Evolutionary conservation across 345 rosid genomes (phyloP), one percentile per base, ranked within the genome.

Genomic region (Salix udensis): DNA sequence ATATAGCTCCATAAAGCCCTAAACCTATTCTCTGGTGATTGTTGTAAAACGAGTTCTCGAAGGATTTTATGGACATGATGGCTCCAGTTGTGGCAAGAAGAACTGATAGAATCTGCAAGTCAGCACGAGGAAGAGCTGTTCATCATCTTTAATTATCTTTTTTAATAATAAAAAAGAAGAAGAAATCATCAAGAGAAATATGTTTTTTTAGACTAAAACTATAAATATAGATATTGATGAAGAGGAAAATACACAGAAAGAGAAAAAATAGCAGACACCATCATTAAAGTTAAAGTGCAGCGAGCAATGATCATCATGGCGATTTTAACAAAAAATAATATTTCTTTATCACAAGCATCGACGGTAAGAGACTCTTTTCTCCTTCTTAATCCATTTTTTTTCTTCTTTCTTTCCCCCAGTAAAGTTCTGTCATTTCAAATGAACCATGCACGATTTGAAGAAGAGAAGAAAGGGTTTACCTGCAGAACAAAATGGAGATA

Each of bases 31-130:
- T 84, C 76, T 91, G 91, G 78, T 91, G 92, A 76, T 71, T 76
- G 85, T 91, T 91, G 68, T 84, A 77, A 82, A 91, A 91, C 61
- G 91, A 77, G 75, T 91, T 91, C 75, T 88, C 92, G 48, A 91
- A 89, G 67, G 77, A 87, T 67, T 61, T 88, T 8, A 89, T 69
- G 48, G 95, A 89, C 83, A 86, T 78, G 23, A 89, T 81, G 8
- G 90, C 95, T 74, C 91, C 95, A 40, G 82, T 42, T 26, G 93
- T 87, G 34, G 89, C 90, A 42, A 88, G 66, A 44, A 85, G 69
- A 73, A 88, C 84, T 58, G 88, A 68, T 37, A 88, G 79, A 24
- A 79, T 79, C 95, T 91, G 86, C 31, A 26, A 28, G 14, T 5
- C n/a, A 36, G 37, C 37, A 36, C 7, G 37, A 36, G 37, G 1